Conservation (phyloP, 805 yeast genomes). For the Yarrowia bubula region DNA sequence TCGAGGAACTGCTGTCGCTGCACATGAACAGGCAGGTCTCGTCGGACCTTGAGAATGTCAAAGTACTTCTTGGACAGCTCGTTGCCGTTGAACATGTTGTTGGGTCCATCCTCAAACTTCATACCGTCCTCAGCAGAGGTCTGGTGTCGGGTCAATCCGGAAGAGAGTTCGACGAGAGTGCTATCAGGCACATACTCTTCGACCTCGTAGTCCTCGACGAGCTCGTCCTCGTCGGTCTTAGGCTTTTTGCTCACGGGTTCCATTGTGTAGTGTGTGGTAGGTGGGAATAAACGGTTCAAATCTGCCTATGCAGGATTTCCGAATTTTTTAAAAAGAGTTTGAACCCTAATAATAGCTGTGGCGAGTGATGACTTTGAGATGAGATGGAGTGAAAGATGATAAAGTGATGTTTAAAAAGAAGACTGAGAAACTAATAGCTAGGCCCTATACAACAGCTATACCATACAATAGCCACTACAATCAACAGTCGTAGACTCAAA, state of each 20-base stretch:
- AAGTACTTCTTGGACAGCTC: constrained; percentile 63
- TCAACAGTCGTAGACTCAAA: no score
- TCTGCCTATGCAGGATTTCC: constrained; percentile 8
- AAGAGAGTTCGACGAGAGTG: constrained; percentile 7
- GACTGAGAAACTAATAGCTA: no score
- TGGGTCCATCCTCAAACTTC: constrained; percentile 45
- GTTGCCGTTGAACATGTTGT: constrained; percentile 79
- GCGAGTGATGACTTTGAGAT: neutral
- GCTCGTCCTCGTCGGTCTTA: constrained; percentile 22
- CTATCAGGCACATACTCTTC: constrained; percentile 5
- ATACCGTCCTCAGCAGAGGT: constrained; percentile 40
- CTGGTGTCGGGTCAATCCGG: constrained; percentile 34
- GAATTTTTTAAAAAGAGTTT: constrained; percentile 25
- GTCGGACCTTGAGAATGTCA: constrained; percentile 72
- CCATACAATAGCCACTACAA: no score
- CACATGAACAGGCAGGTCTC: constrained; percentile 89
- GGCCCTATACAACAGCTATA: no score
- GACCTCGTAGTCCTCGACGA: constrained; percentile 2
- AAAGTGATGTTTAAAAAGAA: no score
- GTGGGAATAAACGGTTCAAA: neutral
- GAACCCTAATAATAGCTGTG: neutral
- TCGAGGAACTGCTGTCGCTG: constrained; percentile 86
- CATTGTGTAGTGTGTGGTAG: neutral
- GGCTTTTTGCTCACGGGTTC: constrained; percentile 27
- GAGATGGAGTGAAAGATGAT: neutral